Percentiles rank a stretch among this genome's conserved stretches.
Conservation (phyloP, 495 filamentous ascomycete species). For the Acidiella bohemica region DNA sequence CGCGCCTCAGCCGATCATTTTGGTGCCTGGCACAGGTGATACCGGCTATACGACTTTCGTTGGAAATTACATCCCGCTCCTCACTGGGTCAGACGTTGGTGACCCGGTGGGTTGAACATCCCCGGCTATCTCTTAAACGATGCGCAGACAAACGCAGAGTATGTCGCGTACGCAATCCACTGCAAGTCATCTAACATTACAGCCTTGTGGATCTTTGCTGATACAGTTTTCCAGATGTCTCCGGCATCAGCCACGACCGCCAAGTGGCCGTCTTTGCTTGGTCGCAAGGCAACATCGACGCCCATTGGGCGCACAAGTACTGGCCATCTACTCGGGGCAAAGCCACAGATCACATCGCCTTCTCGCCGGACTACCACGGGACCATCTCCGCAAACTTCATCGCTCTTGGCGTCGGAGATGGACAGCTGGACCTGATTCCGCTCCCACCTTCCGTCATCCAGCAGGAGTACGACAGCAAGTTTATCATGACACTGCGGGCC, state of each 20-base stretch:
- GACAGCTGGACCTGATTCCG: too few relatives aligned
- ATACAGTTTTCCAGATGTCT: too few relatives aligned
- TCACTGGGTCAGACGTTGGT: conserved; percentile 22
- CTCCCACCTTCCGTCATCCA: conserved; percentile 31
- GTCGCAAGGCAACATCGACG: conserved; percentile 37
- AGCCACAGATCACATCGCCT: conserved; percentile 32
- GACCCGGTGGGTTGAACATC: conserved; percentile 40
- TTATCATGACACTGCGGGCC: conserved; percentile 28
- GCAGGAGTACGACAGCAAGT: conserved; percentile 33
- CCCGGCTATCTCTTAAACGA: conserved; percentile 31
- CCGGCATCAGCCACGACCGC: conserved; percentile 22
- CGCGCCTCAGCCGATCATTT: conserved; percentile 28
- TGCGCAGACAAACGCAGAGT: conserved; percentile 32
- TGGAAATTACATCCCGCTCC: conserved; percentile 34
- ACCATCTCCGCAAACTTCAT: conserved; percentile 25
- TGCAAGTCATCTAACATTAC: too few relatives aligned
- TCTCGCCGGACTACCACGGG: conserved; percentile 37
- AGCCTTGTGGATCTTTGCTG: too few relatives aligned
- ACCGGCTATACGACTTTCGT: conserved; percentile 29
- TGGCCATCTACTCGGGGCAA: conserved; percentile 33
- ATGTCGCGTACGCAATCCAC: conserved; percentile 31
- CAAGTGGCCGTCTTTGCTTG: conserved; percentile 35
- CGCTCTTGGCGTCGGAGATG: conserved; percentile 6
- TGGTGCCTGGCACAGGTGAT: conserved; percentile 36
- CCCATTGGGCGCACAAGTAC: conserved; percentile 42